These are phyloP conservation scores for Hypoxylon fragiforme DNA, from an alignment of 495 filamentous ascomycete genomes.

Conservation along the genomic window DNA sequence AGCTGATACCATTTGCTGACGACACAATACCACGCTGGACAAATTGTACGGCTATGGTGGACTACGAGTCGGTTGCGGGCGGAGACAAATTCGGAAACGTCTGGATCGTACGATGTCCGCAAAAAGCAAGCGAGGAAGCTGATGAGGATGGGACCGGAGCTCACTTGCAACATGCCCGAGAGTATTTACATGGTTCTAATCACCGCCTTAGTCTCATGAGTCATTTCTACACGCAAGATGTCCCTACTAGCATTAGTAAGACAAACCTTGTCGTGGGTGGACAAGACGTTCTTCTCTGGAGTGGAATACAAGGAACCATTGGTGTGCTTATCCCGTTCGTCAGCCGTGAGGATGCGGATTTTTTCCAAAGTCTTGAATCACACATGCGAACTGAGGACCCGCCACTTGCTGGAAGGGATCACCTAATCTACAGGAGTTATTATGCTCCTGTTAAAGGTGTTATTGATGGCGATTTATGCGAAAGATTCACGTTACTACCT, in stretches of 20 bases:
- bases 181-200: conserved; percentile 85
- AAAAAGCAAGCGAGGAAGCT: conserved; percentile 80
- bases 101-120: conserved; percentile 86
- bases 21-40: conserved; percentile 89
- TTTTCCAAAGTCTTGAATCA: conserved; percentile 91
- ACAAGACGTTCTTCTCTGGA: conserved; percentile 89
- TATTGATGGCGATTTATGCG: conserved; percentile 97
- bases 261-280: conserved; percentile 89
- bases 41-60: conserved; percentile 85
- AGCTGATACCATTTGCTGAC: conserved; percentile 87
- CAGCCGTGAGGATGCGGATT: conserved; percentile 90
- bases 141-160: conserved; percentile 92
- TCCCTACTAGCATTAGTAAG: conserved; percentile 88
- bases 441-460: conserved; percentile 97
- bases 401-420: conserved; percentile 87
- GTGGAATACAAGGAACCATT: conserved; percentile 89
- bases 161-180: conserved; percentile 82
- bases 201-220: conserved; percentile 81
- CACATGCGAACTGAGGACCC: conserved; percentile 82
- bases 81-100: conserved; percentile 98
- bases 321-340: conserved; percentile 90
- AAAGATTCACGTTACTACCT: conserved; percentile 79
- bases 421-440: conserved; percentile 91
- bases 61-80: conserved; percentile 94
- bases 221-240: conserved; percentile 89